phyloP scores from a whole-genome alignment of 176 grass and related monocot genomes.

The Zea luxurians region DNA sequence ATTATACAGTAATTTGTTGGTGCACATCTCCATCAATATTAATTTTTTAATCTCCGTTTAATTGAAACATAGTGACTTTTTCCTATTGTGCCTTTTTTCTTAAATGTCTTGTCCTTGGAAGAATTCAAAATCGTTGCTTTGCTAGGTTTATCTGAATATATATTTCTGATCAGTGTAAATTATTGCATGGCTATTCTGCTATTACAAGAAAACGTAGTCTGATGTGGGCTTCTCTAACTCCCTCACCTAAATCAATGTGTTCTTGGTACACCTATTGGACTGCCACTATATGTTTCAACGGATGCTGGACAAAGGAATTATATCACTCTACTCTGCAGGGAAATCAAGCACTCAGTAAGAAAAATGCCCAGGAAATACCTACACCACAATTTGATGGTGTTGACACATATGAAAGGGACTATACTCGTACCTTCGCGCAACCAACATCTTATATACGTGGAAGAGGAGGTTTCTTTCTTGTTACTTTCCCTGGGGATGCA shows the following conservation, averaged over 20 bases:
- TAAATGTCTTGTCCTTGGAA: neutral
- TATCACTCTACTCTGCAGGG: constrained; percentile 48
- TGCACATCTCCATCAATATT: constrained; percentile 14
- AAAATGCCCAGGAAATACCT: constrained; percentile 85
- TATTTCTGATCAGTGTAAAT: neutral
- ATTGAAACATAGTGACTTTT: neutral
- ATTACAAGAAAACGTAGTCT: constrained; percentile 2
- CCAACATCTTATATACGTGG: constrained; percentile 82
- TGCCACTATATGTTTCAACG: neutral
- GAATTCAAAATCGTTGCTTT: neutral
- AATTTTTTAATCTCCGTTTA: neutral
- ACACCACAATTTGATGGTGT: constrained; percentile 84
- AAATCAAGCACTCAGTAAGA: constrained; percentile 64
- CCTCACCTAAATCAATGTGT: neutral
- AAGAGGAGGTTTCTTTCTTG: constrained; percentile 82
- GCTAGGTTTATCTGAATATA: neutral
- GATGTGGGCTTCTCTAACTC: neutral
- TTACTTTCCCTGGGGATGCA: constrained; percentile 13
- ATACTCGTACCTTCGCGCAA: constrained; percentile 89
- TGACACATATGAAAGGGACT: constrained; percentile 96
- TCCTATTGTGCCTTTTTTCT: neutral
- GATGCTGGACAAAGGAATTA: constrained; percentile 3
- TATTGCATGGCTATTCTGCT: neutral
- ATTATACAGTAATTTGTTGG: neutral
- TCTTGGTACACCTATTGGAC: neutral